Base-by-base conservation (phyloP, 768 basidiomycete genomes). In the Naganishia antarctica region DNA sequence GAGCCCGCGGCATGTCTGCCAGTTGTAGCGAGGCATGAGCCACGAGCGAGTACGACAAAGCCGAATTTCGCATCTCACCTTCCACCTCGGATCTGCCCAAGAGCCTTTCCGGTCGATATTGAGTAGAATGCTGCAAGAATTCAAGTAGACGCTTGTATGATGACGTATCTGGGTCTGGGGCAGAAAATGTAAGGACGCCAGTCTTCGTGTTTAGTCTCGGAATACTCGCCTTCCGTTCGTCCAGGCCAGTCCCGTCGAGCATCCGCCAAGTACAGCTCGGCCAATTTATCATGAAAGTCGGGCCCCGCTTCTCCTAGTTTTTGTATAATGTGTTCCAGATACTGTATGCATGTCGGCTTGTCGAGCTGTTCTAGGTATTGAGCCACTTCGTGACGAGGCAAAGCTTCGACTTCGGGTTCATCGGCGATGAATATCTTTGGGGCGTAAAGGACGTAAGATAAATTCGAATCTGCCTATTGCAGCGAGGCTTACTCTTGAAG, bases 341-440 rank as follows among this genome's bases (percentile, higher is more conserved):
- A 98, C 9, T 84, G 83, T 2, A 84, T 80, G 69, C 88, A 90
- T 18, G 90, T 76, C n/a, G 81, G 78, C 44, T 64, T 46, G 23
- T 70, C 3, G 81, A 84, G 81, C 29, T 79, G 80, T 66, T 91
- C 87, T 25, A 99, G 82, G 74, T 86, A 91, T 64, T 86, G 82
- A 12, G 87, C 85, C 3, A 96, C 90, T 0, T 81, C 81, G 32
- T 83, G 81, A 2, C 86, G 84, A 23, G 96, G 92, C 18, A 98
- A 82, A 64, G 76, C 73, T 58, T 94, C 91, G 7, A 88, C 88
- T 64, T 97, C 92, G 7, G 80, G 76, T 26, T 79, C 71, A 71
- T 97, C 94, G 0, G 93, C 91, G 2, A 87, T 91, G 73, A 98
- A 99, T 44, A 99, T 90, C 91, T 96, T 69, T 1, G 12, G 13